Base-by-base conservation (phyloP, 345 rosid genomes). In the Brassica rapa region DNA sequence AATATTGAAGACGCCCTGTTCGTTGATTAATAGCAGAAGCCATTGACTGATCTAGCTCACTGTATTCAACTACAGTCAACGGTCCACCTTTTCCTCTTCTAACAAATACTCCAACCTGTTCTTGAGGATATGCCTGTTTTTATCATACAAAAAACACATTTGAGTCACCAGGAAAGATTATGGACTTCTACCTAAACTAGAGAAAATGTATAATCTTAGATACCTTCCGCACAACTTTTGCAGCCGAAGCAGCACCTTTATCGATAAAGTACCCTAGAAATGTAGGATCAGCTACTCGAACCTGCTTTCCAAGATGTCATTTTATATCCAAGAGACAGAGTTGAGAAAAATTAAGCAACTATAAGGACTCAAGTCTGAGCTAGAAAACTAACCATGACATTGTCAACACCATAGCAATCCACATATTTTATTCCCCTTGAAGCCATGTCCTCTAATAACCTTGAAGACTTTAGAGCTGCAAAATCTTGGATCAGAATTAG, bases 31-130 rank as follows among this genome's bases (percentile, higher is more conserved):
- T 84, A 62, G 90, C 91, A 78, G 99, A 91, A 80, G 99, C 97
- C 84, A 93, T 82, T 56, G 96, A 81, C 32, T 85, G 83, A 86
- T 95, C 98, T 74, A 95, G 73, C 84, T 95, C 99, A 86, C 90
- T 90, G 89, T 95, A 95, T 68, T 95, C 99, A 80, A 93, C 94
- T 27, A 95, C 99, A 74, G 91, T 87, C 62, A 95, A 92, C 5
- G 99, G 99, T 76, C 99, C 99, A 29, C 99, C 99, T 90, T 95
- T 95, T 68, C 99, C 98, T 73, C 94, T 89, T 85, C 97, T 83
- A 19, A 95, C 98, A 81, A 93, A 95, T 21, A 93, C 98, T 66
- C 99, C 99, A 41, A 93, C 98, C 73, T 93, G 91, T 84, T 95
- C 99, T 77, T 95, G 99, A 68, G 99, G 97, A 80, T 90, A 91